These are phyloP conservation scores for Tolypocladium tundrense DNA, from an alignment of 2,329 filamentous ascomycete genomes.

Conservation along the genomic window DNA sequence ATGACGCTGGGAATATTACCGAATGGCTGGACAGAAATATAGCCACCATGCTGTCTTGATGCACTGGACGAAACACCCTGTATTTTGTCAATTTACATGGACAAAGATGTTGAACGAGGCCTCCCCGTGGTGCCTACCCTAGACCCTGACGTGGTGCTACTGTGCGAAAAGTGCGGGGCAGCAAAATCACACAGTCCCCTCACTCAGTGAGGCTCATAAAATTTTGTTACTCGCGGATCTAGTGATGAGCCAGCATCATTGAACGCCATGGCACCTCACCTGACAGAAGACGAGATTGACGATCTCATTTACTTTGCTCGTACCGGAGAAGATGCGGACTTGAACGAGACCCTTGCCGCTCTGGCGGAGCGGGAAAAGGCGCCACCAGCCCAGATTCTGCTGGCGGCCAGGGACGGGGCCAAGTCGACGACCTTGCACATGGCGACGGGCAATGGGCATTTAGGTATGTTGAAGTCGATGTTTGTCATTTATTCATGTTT, in stretches of 20 bases:
- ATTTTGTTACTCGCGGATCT: constrained; percentile 12
- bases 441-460: constrained; percentile 82
- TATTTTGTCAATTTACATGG: neutral
- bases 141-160: constrained; percentile 8
- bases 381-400: constrained; percentile 53
- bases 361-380: constrained; percentile 53
- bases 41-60: neutral
- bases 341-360: constrained; percentile 47
- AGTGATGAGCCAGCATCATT: constrained; percentile 1
- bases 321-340: constrained; percentile 61
- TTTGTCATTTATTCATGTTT: neutral
- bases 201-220: constrained; percentile 16
- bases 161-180: constrained; percentile 26
- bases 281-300: constrained; percentile 75
- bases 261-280: constrained; percentile 35
- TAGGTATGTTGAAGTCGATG: constrained; percentile 43
- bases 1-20: constrained; percentile 40
- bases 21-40: constrained; percentile 39
- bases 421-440: constrained; percentile 83
- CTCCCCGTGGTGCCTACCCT: neutral
- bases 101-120: neutral
- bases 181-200: constrained; percentile 26
- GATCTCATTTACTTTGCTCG: constrained; percentile 85
- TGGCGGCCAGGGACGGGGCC: constrained; percentile 60
- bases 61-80: neutral